Percentiles rank a stretch among this genome's conserved stretches.
phyloP scores from a whole-genome alignment of 495 filamentous ascomycete species.

The Daldinia concentrica region DNA sequence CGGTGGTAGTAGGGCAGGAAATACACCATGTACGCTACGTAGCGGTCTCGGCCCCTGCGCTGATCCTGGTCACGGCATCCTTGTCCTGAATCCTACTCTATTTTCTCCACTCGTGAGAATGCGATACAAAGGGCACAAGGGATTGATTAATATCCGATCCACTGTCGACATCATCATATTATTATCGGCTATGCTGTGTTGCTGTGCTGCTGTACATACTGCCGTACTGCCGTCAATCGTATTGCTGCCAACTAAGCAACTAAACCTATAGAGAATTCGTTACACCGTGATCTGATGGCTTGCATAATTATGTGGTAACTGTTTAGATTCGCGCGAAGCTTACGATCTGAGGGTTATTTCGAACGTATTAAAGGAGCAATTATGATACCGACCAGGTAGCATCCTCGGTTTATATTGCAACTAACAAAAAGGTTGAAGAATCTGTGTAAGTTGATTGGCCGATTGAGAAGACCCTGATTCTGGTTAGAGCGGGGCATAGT shows the following conservation, averaged over 20 bases:
- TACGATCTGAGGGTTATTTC: constrained; percentile 1
- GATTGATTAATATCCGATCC: background rate
- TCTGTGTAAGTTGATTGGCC: constrained; percentile 32
- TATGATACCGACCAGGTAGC: background rate
- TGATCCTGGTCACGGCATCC: constrained; percentile 8
- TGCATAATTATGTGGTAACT: background rate
- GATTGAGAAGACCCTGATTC: constrained; percentile 15
- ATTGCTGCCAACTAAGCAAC: background rate
- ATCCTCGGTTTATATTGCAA: background rate
- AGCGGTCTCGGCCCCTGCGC: constrained; percentile 37
- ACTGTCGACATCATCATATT: constrained; percentile 1
- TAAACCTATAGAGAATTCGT: background rate
- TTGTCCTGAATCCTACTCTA: background rate
- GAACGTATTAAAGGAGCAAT: background rate
- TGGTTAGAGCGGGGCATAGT: background rate
- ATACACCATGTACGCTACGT: background rate
- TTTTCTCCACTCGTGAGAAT: background rate
- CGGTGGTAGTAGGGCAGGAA: background rate
- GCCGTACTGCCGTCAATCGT: too few species aligned
- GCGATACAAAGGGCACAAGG: background rate
- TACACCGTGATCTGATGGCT: background rate
- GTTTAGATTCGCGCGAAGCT: background rate
- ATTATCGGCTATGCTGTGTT: background rate
- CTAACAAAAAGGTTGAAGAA: constrained; percentile 10
- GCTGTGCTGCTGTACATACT: background rate